phyloP scores from a whole-genome alignment of 495 filamentous ascomycete genomes.

The Daldinia decipiens region DNA sequence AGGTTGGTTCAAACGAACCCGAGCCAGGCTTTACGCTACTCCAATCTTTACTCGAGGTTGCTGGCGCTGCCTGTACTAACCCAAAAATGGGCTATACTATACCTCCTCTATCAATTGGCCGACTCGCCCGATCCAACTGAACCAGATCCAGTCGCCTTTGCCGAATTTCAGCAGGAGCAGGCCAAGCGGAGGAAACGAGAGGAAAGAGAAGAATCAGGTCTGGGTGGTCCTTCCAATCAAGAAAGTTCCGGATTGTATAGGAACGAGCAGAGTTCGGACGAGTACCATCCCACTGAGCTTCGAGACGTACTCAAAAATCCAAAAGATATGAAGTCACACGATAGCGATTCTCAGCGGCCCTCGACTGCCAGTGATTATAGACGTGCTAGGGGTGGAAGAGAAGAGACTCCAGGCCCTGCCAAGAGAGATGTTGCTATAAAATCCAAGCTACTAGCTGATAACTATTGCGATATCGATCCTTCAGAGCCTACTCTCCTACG shows the following conservation, averaged over 20 bases:
- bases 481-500: conserved; percentile 82
- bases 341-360: conserved; percentile 41
- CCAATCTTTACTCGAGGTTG: conserved; percentile 86
- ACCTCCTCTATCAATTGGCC: conserved; percentile 84
- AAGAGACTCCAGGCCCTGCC: conserved; percentile 33
- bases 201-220: conserved; percentile 39
- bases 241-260: conserved; percentile 22
- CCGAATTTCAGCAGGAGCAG: conserved; percentile 49
- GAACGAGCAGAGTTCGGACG: conserved; percentile 29
- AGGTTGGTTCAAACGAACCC: conserved; percentile 81
- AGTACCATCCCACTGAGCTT: conserved; percentile 47
- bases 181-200: conserved; percentile 37
- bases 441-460: conserved; percentile 61
- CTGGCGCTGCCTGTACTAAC: conserved; percentile 88
- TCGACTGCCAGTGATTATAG: conserved; percentile 38
- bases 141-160: conserved; percentile 50
- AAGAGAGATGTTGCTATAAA: conserved; percentile 60
- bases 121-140: conserved; percentile 65
- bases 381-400: conserved; percentile 33
- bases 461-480: conserved; percentile 61
- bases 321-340: conserved; percentile 41
- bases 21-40: conserved; percentile 86
- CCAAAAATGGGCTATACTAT: conserved; percentile 96
- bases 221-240: conserved; percentile 43
- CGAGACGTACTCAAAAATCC: conserved; percentile 48